phyloP scores from a whole-genome alignment of 2,329 filamentous ascomycete genomes.

The Beauveria caledonica region DNA sequence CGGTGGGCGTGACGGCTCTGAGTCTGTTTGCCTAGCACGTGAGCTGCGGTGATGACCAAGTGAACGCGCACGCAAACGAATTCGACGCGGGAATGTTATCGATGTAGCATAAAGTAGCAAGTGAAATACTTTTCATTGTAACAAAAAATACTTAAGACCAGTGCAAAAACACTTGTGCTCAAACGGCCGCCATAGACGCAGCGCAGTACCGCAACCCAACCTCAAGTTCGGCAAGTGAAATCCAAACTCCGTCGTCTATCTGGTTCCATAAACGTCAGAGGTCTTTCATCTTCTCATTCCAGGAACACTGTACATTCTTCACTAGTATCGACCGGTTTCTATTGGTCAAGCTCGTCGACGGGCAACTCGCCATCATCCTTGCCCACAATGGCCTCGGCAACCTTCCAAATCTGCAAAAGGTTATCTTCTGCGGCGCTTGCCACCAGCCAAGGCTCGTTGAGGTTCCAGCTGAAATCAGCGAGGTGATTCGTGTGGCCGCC shows the following conservation, averaged over 20 bases:
- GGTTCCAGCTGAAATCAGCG: conserved; percentile 96
- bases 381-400: conserved; percentile 71
- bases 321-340: conserved; percentile 16
- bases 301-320: conserved; percentile 20
- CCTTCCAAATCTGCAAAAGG: conserved; percentile 89
- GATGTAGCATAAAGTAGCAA: neutral
- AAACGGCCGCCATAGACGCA: neutral
- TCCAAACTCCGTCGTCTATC: neutral
- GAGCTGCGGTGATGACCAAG: neutral
- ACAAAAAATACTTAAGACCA: neutral
- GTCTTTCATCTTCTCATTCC: conserved; percentile 20
- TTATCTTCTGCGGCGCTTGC: conserved; percentile 96
- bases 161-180: neutral
- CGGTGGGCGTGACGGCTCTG: no score
- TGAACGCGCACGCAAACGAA: neutral
- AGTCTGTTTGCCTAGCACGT: neutral
- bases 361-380: conserved; percentile 68
- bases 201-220: neutral
- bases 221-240: neutral
- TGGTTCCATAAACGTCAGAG: neutral
- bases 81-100: no score
- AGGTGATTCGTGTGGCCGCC: conserved; percentile 96
- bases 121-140: neutral
- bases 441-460: conserved; percentile 92
- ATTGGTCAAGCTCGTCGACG: conserved; percentile 67